These are phyloP conservation scores for Mycosphaerella arachidis DNA, from an alignment of 2,329 filamentous ascomycete species.

Conservation along the genomic window DNA sequence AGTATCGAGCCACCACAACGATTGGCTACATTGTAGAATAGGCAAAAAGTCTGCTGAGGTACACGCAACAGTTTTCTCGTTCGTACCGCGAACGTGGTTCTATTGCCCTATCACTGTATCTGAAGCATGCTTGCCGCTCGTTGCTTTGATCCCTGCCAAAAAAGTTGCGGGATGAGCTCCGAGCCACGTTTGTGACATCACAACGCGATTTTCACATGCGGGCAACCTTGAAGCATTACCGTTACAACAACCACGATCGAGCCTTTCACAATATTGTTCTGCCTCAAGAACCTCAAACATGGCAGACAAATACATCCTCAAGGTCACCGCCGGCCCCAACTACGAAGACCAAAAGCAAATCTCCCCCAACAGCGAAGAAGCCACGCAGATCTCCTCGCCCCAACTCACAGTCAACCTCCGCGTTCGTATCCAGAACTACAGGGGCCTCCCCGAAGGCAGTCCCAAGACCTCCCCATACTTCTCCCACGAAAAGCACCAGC, in stretches of 20 bases:
- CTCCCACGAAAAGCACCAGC: slow-evolving; percentile 59
- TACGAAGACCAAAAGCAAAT: slow-evolving; percentile 74
- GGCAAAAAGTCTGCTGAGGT: neutral
- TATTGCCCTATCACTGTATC: too few species aligned
- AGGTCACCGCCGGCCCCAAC: slow-evolving; percentile 72
- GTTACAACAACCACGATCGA: neutral
- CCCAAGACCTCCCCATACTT: slow-evolving; percentile 75
- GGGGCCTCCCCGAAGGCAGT: slow-evolving; percentile 65
- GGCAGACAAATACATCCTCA: slow-evolving; percentile 72
- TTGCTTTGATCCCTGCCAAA: neutral
- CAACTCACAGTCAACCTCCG: slow-evolving; percentile 64
- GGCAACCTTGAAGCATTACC: neutral
- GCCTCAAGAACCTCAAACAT: slow-evolving; percentile 21
- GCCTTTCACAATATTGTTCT: neutral
- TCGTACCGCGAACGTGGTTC: too few species aligned
- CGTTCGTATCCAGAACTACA: slow-evolving; percentile 66
- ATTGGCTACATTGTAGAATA: neutral
- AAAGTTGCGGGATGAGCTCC: neutral
- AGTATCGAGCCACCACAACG: neutral
- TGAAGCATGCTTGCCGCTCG: neutral
- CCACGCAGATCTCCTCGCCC: slow-evolving; percentile 59
- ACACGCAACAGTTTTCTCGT: neutral
- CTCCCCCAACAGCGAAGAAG: slow-evolving; percentile 65
- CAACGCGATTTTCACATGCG: neutral
- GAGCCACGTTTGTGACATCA: neutral